A percentile compares a stretch with the other conserved stretches of the same genome.
These are phyloP conservation scores for Magnolia officinalis DNA, from an alignment of 164 flowering plant species.

Conservation along the genomic window DNA sequence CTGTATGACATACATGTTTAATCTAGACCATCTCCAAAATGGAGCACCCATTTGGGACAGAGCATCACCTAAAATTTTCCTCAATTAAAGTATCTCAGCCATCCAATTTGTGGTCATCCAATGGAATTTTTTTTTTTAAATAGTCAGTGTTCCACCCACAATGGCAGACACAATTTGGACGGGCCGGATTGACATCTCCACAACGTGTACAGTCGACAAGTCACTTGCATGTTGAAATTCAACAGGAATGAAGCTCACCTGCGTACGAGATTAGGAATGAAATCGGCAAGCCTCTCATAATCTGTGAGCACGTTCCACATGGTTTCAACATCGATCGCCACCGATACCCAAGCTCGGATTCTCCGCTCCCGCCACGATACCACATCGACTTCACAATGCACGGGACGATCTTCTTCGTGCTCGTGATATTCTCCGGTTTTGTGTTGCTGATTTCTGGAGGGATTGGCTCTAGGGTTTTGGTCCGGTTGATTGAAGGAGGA, in stretches of 20 bases:
- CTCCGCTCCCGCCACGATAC: conserved; percentile 93
- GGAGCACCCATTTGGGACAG: background rate
- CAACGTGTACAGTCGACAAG: background rate
- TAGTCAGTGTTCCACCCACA: background rate
- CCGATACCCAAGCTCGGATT: conserved; percentile 53
- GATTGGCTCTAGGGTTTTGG: conserved; percentile 3
- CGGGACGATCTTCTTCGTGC: conserved; percentile 33
- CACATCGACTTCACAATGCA: conserved; percentile 77
- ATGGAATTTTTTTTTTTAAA: background rate
- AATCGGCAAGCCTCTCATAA: conserved; percentile 93
- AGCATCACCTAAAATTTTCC: background rate
- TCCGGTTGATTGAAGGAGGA: background rate
- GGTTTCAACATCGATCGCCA: conserved; percentile 60
- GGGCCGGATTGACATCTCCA: background rate
- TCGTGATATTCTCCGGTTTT: conserved; percentile 23
- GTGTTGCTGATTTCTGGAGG: background rate
- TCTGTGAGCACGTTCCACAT: conserved; percentile 88
- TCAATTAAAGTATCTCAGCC: background rate
- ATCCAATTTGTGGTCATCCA: background rate
- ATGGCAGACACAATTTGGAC: background rate
- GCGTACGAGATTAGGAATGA: conserved; percentile 79
- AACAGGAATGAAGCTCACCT: conserved; percentile 37
- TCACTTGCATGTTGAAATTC: background rate
- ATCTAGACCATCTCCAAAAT: background rate
- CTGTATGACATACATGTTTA: background rate